Conservation (phyloP, 148 eudicot species). For the Vaccinium macrocarpon region DNA sequence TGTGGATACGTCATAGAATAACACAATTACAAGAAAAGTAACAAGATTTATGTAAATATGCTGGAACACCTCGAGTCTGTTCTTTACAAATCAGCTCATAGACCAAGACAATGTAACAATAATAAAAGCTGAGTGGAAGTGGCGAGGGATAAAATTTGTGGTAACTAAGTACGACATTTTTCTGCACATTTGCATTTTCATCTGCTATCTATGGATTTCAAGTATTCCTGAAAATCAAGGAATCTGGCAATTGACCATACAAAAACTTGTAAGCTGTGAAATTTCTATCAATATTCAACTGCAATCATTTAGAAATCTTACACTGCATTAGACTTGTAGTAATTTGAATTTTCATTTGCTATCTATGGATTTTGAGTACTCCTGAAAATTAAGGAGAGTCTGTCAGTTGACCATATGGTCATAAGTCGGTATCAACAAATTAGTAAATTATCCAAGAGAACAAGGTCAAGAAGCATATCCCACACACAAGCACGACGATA, state of each 20-base stretch:
- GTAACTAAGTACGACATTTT: neutral
- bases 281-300: too few relatives aligned
- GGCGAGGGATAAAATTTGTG: neutral
- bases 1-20: neutral
- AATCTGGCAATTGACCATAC: too few relatives aligned
- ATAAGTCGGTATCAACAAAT: neutral
- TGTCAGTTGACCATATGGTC: neutral
- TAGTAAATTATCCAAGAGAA: neutral
- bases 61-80: conserved; percentile 18
- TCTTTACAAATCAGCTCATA: conserved; percentile 4
- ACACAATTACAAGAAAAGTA: conserved; percentile 6
- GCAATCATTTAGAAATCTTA: too few relatives aligned
- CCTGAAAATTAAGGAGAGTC: conserved; percentile 31
- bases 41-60: conserved; percentile 12
- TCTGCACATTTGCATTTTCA: neutral
- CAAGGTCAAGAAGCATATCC: neutral
- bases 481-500: too few relatives aligned
- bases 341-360: too few relatives aligned
- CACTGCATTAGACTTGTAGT: too few relatives aligned
- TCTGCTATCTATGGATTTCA: neutral
- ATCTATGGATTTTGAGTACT: conserved; percentile 35
- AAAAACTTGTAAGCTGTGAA: too few relatives aligned
- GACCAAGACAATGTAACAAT: neutral
- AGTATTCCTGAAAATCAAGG: too few relatives aligned
- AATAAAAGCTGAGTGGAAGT: neutral